Percentiles rank a stretch among this genome's conserved stretches.
These are phyloP conservation scores for Clitopilus passeckerianus DNA, from an alignment of 768 basidiomycete genomes.

Conservation along the genomic window DNA sequence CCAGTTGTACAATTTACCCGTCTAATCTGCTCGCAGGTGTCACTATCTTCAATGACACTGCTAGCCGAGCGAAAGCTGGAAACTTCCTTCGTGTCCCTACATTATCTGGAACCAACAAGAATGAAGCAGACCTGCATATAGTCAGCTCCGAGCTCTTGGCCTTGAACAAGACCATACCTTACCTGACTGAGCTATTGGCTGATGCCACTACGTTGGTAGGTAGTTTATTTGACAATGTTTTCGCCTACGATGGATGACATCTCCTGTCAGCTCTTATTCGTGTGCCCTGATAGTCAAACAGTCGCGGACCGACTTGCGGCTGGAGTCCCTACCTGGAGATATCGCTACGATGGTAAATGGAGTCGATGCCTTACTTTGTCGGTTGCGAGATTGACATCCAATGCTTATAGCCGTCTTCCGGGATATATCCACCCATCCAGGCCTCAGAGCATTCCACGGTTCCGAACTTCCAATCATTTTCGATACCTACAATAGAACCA, in stretches of 20 bases:
- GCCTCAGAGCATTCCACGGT: conserved; percentile 29
- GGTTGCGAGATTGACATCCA: conserved; percentile 16
- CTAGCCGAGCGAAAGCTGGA: neutral
- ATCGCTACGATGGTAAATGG: conserved; percentile 15
- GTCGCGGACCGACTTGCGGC: conserved; percentile 3
- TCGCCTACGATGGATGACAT: neutral
- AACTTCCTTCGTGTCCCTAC: neutral
- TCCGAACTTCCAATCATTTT: conserved; percentile 35
- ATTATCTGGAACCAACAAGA: conserved; percentile 17
- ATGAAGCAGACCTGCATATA: conserved; percentile 25
- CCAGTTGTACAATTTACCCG: neutral
- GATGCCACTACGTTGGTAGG: conserved; percentile 21
- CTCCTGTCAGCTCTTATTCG: conserved; percentile 7
- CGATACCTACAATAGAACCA: conserved; percentile 23
- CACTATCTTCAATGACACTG: conserved; percentile 23
- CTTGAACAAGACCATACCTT: conserved; percentile 16
- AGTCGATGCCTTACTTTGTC: conserved; percentile 8
- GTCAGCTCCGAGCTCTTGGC: conserved; percentile 17
- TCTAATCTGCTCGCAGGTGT: conserved; percentile 12
- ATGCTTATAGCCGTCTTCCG: conserved; percentile 23
- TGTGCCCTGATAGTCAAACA: conserved; percentile 6
- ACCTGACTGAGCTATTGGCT: conserved; percentile 17
- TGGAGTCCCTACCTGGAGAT: conserved; percentile 12
- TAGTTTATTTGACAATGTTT: neutral
- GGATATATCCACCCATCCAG: conserved; percentile 24